Evolutionary conservation across 176 grass and related monocot species (phyloP).

Genomic region (Chrysopogon serrulatus): DNA sequence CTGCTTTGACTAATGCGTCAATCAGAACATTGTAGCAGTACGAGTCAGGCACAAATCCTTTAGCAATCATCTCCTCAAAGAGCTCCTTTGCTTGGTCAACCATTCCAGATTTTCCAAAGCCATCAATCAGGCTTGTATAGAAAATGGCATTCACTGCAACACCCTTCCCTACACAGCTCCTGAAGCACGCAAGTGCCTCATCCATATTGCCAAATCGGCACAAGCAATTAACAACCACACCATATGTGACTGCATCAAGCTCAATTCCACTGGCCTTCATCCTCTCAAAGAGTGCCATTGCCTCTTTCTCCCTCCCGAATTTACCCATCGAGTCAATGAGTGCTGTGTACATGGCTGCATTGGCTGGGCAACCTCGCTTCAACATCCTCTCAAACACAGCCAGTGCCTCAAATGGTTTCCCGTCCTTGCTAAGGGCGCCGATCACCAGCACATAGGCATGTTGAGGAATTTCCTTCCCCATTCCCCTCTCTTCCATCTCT

Average conservation of each 20-base stretch:
- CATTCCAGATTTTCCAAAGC: conserved; percentile 70
- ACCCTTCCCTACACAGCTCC: conserved; percentile 40
- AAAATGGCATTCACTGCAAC: conserved; percentile 58
- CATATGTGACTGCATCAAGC: conserved; percentile 60
- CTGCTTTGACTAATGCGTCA: conserved; percentile 63
- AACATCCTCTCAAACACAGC: conserved; percentile 72
- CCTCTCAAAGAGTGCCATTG: conserved; percentile 66
- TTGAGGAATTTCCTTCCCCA: conserved; percentile 65
- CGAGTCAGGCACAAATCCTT: conserved; percentile 64
- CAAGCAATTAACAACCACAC: conserved; percentile 76
- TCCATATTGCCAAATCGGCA: conserved; percentile 72
- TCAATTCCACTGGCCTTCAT: conserved; percentile 64
- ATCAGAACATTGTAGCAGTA: conserved; percentile 86
- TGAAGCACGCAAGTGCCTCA: conserved; percentile 67
- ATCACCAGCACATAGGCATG: conserved; percentile 81
- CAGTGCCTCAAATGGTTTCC: conserved; percentile 75
- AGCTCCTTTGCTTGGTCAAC: conserved; percentile 64
- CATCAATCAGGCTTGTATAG: conserved; percentile 77
- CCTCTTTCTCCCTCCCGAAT: conserved; percentile 49
- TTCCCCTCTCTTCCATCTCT: conserved; percentile 70
- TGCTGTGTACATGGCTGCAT: conserved; percentile 64
- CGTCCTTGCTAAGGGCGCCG: conserved; percentile 50
- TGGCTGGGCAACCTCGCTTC: conserved; percentile 45
- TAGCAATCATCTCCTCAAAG: conserved; percentile 70
- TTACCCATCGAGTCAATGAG: conserved; percentile 67